Evolutionary conservation across 1,139 yeast genomes (phyloP).

Genomic region (Yamadazyma membranifaciens): DNA sequence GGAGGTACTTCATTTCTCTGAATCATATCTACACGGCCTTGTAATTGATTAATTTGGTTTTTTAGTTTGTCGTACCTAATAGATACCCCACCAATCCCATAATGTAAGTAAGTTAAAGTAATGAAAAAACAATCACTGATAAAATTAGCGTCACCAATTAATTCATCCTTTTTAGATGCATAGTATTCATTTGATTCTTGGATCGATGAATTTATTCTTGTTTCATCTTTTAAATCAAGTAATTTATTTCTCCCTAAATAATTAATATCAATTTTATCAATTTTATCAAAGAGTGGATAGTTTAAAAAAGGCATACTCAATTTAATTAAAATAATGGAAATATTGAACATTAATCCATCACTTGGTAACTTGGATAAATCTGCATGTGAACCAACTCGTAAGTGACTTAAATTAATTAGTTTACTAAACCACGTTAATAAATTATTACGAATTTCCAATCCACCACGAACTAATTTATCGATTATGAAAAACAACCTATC

Average conservation of each 20-base stretch:
- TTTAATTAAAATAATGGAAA: conserved; percentile 62
- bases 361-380: conserved; percentile 65
- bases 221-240: conserved; percentile 73
- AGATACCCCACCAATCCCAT: conserved; percentile 81
- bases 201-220: conserved; percentile 75
- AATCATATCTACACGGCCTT: conserved; percentile 50
- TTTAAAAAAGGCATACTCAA: conserved; percentile 85
- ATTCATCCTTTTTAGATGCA: conserved; percentile 19
- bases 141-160: conserved; percentile 55
- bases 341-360: conserved; percentile 81
- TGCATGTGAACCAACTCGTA: conserved; percentile 85
- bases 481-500: conserved; percentile 66
- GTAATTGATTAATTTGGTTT: conserved; percentile 49
- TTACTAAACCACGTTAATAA: conserved; percentile 68
- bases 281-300: conserved; percentile 53
- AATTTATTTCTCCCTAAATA: conserved; percentile 50
- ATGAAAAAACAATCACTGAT: conserved; percentile 86
- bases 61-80: conserved; percentile 57
- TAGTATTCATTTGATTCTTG: conserved; percentile 65
- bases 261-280: conserved; percentile 73
- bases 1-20: conserved; percentile 30
- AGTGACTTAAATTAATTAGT: conserved; percentile 75
- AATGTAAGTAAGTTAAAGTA: conserved; percentile 76
- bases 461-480: conserved; percentile 77
- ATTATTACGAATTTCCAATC: conserved; percentile 58